A percentile compares a stretch with the other conserved stretches of the same genome.
Evolutionary conservation across 176 grass and related monocot genomes (phyloP).

Genomic region (Elaeis guineensis): DNA sequence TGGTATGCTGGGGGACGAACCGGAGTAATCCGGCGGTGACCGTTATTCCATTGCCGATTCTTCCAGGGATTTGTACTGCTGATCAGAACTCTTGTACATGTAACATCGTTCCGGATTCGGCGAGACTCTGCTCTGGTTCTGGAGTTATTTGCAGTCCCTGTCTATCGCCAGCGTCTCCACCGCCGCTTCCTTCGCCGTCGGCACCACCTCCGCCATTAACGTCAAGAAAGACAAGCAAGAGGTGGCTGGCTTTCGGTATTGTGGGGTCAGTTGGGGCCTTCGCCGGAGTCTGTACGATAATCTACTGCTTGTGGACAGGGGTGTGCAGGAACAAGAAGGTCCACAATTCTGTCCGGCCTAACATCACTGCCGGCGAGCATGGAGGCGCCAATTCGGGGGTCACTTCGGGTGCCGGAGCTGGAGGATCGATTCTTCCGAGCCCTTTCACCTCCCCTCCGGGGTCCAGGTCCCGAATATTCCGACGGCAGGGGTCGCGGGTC

Average conservation of each 20-base stretch:
- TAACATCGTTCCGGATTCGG: slow-evolving; percentile 23
- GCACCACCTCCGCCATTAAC: neutral
- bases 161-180: neutral
- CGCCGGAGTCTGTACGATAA: slow-evolving; percentile 47
- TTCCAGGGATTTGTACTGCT: slow-evolving; percentile 53
- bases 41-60: slow-evolving; percentile 9
- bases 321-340: slow-evolving; percentile 71
- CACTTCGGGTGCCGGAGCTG: neutral
- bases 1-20: slow-evolving; percentile 47
- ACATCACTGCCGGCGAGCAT: slow-evolving; percentile 1
- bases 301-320: slow-evolving; percentile 45
- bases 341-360: slow-evolving; percentile 84
- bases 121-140: slow-evolving; percentile 21
- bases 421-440: slow-evolving; percentile 5
- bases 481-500: slow-evolving; percentile 61
- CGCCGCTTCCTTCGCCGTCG: neutral
- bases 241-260: slow-evolving; percentile 50
- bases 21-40: slow-evolving; percentile 1
- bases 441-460: slow-evolving; percentile 41
- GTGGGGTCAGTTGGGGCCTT: slow-evolving; percentile 59
- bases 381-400: neutral
- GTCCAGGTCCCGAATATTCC: slow-evolving; percentile 21
- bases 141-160: slow-evolving; percentile 35
- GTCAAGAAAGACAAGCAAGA: neutral
- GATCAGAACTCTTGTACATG: slow-evolving; percentile 23